Conservation (phyloP, 805 yeast genomes). For the Metschnikowia cubensis region DNA sequence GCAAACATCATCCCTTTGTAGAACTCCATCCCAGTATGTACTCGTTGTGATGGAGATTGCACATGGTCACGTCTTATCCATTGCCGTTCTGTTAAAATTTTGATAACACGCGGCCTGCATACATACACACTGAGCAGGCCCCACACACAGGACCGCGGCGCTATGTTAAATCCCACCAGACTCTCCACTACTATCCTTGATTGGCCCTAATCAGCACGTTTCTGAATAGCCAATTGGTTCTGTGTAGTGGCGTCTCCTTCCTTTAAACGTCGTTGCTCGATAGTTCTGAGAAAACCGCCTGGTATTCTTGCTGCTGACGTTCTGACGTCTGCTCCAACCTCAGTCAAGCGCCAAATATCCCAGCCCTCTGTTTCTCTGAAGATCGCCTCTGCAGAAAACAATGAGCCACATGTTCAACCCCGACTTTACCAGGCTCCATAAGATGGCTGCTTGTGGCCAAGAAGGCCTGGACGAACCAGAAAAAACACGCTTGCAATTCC, state of each 20-base stretch:
- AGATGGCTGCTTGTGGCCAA: neutral
- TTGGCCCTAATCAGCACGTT: neutral
- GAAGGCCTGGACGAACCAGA: neutral
- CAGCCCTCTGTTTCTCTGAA: neutral
- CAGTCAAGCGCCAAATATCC: neutral
- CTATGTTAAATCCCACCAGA: neutral
- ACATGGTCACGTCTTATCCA: neutral
- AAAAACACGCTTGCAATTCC: neutral
- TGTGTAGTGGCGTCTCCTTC: neutral
- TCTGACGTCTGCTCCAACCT: neutral
- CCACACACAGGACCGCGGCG: neutral
- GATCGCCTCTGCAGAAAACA: neutral
- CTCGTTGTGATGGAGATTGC: neutral
- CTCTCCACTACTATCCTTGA: neutral
- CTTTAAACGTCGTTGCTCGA: neutral
- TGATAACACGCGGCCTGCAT: neutral
- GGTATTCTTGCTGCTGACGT: too few species aligned
- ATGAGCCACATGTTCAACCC: conserved; percentile 1
- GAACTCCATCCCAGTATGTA: neutral
- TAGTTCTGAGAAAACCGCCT: neutral
- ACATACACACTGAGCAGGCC: neutral
- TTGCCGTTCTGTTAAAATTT: neutral
- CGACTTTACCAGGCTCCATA: neutral
- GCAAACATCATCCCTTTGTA: too few species aligned
- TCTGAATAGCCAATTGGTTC: neutral